Conservation (phyloP, 1,284 basidiomycete species). For the Moesziomyces globuligerus region DNA sequence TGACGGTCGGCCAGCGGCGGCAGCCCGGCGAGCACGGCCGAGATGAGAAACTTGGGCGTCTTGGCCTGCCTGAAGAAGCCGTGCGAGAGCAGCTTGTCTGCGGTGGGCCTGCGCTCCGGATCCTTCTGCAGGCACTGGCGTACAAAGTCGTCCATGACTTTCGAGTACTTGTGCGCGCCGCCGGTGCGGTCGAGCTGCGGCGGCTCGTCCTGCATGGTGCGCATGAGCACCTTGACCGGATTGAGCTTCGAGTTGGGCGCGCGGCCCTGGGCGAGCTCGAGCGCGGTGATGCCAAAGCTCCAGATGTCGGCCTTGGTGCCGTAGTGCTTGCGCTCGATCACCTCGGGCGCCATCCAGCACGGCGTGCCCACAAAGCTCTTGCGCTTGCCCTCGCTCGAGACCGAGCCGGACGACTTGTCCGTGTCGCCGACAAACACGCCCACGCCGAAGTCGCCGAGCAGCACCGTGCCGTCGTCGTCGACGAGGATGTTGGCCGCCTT, state of each 20-base stretch:
- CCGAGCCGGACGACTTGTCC: constrained; percentile 25
- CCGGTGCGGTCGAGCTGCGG: constrained; percentile 79
- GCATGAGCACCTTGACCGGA: constrained; percentile 78
- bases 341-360: constrained; percentile 93
- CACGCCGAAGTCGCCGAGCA: constrained; percentile 87
- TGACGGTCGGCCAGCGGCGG: constrained; percentile 57
- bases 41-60: constrained; percentile 78
- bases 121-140: constrained; percentile 84
- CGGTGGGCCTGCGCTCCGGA: constrained; percentile 79
- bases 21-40: constrained; percentile 73
- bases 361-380: constrained; percentile 91
- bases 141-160: constrained; percentile 81
- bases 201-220: constrained; percentile 69
- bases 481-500: constrained; percentile 86
- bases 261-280: constrained; percentile 83
- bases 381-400: constrained; percentile 70
- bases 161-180: constrained; percentile 80
- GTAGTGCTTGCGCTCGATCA: constrained; percentile 83
- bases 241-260: constrained; percentile 82
- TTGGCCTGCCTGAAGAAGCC: constrained; percentile 82
- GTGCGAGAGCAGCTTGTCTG: constrained; percentile 80
- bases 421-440: constrained; percentile 78
- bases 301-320: constrained; percentile 85
- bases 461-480: constrained; percentile 76
- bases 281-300: constrained; percentile 86